phyloP scores from a whole-genome alignment of 2,329 filamentous ascomycete genomes.

The Clonostachys solani region DNA sequence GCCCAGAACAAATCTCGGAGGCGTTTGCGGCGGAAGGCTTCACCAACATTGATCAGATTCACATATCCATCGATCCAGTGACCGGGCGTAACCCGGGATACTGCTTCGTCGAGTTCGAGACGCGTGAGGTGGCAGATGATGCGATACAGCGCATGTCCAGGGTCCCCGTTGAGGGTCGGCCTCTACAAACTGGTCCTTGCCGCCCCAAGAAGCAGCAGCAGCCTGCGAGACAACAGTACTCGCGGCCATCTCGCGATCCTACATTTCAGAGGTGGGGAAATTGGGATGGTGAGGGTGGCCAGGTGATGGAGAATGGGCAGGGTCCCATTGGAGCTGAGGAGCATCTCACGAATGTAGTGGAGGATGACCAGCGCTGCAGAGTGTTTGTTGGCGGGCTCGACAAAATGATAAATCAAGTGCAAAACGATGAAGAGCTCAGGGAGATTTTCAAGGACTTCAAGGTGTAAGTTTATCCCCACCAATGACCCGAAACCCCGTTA shows the following conservation, averaged over 20 bases:
- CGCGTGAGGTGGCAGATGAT: slow-evolving; percentile 2
- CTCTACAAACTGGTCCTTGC: slow-evolving; percentile 61
- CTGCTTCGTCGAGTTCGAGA: slow-evolving; percentile 48
- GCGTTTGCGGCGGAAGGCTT: slow-evolving; percentile 36
- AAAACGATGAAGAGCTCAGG: slow-evolving; percentile 39
- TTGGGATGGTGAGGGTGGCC: slow-evolving; percentile 21
- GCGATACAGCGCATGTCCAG: slow-evolving; percentile 3
- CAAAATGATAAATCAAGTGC: slow-evolving; percentile 40
- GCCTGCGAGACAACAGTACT: neutral
- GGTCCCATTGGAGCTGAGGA: slow-evolving; percentile 17
- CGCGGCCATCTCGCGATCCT: slow-evolving; percentile 9
- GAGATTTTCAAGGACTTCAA: slow-evolving; percentile 41
- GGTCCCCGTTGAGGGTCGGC: slow-evolving; percentile 49
- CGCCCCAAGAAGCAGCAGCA: slow-evolving; percentile 41
- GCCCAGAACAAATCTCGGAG: slow-evolving; percentile 56
- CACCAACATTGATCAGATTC: slow-evolving; percentile 3
- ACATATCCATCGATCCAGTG: slow-evolving; percentile 57
- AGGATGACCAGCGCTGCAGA: slow-evolving; percentile 26
- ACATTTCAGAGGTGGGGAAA: slow-evolving; percentile 37
- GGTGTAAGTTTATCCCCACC: slow-evolving; percentile 19
- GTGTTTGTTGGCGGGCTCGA: slow-evolving; percentile 47
- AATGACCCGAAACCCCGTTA: slow-evolving; percentile 9
- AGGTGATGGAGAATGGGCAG: slow-evolving; percentile 9
- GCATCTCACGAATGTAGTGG: slow-evolving; percentile 21
- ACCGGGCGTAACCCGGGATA: slow-evolving; percentile 68